Conservation (phyloP, 2,329 filamentous ascomycete genomes). For the Magnaporthiopsis incrustans region DNA sequence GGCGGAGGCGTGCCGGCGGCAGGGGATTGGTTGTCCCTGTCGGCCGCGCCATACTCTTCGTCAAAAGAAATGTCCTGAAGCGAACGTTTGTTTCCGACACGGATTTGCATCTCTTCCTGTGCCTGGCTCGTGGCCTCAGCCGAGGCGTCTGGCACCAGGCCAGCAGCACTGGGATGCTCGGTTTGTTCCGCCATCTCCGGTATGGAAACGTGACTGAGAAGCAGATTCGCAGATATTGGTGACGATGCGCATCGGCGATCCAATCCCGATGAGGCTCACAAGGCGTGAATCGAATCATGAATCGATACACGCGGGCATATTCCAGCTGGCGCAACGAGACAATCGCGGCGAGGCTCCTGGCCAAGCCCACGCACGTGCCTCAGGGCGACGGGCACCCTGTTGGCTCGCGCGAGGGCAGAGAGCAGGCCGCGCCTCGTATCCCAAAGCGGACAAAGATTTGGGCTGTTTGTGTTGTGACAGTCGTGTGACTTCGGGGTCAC, state of each 20-base stretch:
- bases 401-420: background rate
- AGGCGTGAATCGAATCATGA: background rate
- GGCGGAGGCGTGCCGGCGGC: background rate
- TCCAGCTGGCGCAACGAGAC: background rate
- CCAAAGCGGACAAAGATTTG: background rate
- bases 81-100: background rate
- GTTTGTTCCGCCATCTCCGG: background rate
- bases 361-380: background rate
- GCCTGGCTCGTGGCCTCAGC: background rate
- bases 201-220: background rate
- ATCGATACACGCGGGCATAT: background rate
- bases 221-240: background rate
- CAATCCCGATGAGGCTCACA: background rate
- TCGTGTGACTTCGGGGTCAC: background rate
- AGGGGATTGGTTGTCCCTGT: background rate
- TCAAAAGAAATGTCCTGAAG: background rate
- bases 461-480: background rate
- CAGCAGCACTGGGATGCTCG: background rate
- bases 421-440: background rate
- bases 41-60: background rate
- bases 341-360: background rate
- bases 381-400: background rate
- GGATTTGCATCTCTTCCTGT: background rate
- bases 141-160: too few species aligned
- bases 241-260: background rate